A percentile compares a stretch with the other conserved stretches of the same genome.
phyloP scores from a whole-genome alignment of 1,284 basidiomycete species.

The Stereum hirsutum region DNA sequence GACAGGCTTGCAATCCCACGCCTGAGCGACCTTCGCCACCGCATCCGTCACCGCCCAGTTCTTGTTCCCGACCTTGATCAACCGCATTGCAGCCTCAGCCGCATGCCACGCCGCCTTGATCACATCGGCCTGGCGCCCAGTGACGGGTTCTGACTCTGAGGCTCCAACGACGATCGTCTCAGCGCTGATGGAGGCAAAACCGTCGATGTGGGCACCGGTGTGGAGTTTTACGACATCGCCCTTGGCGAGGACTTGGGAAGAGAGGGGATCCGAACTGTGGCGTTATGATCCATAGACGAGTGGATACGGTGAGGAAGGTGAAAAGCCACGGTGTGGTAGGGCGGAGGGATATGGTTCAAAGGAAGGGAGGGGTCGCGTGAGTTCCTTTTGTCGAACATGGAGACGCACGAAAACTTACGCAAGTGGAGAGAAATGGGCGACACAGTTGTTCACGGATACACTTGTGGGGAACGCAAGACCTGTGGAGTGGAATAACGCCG shows the following conservation, averaged over 20 bases:
- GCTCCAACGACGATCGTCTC: conserved; percentile 89
- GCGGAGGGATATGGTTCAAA: neutral
- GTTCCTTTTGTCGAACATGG: neutral
- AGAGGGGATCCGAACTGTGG: conserved; percentile 60
- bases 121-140: conserved; percentile 83
- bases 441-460: conserved; percentile 87
- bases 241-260: conserved; percentile 64
- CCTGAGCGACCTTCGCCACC: conserved; percentile 64
- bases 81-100: conserved; percentile 84
- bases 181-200: conserved; percentile 81
- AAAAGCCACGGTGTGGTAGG: neutral
- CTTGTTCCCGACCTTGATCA: conserved; percentile 84
- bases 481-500: no score
- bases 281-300: neutral
- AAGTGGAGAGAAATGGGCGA: conserved; percentile 76
- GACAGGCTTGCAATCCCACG: conserved; percentile 82
- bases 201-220: conserved; percentile 95
- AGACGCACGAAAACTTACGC: conserved; percentile 35
- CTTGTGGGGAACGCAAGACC: conserved; percentile 93
- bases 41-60: conserved; percentile 94
- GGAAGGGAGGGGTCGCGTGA: conserved; percentile 5
- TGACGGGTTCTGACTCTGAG: conserved; percentile 62
- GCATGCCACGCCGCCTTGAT: conserved; percentile 92
- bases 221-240: conserved; percentile 95
- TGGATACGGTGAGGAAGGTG: no score